A percentile compares a stretch with the other conserved stretches of the same genome.
These are phyloP conservation scores for Aspergillus hiratsukae DNA, from an alignment of 2,329 filamentous ascomycete genomes.

Conservation along the genomic window DNA sequence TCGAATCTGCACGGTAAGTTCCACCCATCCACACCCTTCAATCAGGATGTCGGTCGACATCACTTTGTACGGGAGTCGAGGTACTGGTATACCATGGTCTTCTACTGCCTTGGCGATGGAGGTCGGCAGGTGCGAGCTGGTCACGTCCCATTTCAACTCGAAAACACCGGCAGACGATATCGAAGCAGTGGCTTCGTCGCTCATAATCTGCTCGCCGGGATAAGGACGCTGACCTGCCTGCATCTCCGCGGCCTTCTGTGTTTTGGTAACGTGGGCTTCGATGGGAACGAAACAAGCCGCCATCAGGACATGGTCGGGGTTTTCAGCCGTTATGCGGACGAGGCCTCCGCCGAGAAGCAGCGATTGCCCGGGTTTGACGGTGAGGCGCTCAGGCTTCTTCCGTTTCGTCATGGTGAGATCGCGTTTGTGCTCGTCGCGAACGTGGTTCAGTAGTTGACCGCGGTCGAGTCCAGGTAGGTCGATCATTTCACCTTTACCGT, in stretches of 20 bases:
- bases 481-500: conserved; percentile 81
- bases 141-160: conserved; percentile 75
- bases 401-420: conserved; percentile 75
- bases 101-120: conserved; percentile 61
- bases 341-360: conserved; percentile 81
- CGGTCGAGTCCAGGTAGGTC: conserved; percentile 84
- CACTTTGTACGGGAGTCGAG: conserved; percentile 68
- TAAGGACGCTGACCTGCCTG: conserved; percentile 61
- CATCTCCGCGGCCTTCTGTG: conserved; percentile 71
- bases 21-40: conserved; percentile 90
- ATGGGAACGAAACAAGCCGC: conserved; percentile 85
- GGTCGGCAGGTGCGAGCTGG: conserved; percentile 69
- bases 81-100: conserved; percentile 54
- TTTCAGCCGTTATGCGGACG: conserved; percentile 76
- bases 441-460: conserved; percentile 65
- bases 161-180: conserved; percentile 71
- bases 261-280: conserved; percentile 69
- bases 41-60: conserved; percentile 80
- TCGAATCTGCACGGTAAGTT: conserved; percentile 77
- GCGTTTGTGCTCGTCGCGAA: conserved; percentile 60
- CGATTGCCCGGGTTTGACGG: conserved; percentile 71
- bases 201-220: conserved; percentile 60
- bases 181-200: conserved; percentile 53
- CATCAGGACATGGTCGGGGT: conserved; percentile 62
- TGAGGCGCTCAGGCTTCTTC: conserved; percentile 66